Percentiles rank a stretch among this genome's conserved stretches.
Evolutionary conservation across 352 stramenopile genomes (phyloP).

Genomic region (Pythium monospermum): DNA sequence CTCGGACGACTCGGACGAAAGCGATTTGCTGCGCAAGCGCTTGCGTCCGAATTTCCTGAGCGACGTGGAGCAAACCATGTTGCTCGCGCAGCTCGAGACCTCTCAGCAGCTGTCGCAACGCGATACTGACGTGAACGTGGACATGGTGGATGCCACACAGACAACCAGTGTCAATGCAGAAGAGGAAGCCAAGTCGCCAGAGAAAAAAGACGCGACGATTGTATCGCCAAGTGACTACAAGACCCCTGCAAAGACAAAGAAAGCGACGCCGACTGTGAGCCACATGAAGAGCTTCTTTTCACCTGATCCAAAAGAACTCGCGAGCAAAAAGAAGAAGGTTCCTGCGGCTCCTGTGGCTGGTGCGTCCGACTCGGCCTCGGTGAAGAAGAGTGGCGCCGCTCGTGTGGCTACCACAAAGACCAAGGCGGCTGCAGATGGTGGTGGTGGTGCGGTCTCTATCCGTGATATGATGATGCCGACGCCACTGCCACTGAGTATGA

Average conservation of each 20-base stretch:
- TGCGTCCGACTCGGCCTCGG: slow-evolving; percentile 26
- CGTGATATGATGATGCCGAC: slow-evolving; percentile 25
- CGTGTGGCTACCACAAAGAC: slow-evolving; percentile 25
- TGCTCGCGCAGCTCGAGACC: slow-evolving; percentile 44
- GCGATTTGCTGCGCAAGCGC: slow-evolving; percentile 34
- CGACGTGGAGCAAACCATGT: slow-evolving; percentile 51
- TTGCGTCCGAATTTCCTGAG: slow-evolving; percentile 55
- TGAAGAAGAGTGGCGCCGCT: slow-evolving; percentile 25
- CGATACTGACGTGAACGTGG: slow-evolving; percentile 1
- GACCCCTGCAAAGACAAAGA: slow-evolving; percentile 32
- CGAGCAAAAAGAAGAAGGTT: slow-evolving; percentile 43
- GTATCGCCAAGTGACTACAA: slow-evolving; percentile 16
- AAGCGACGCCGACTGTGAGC: slow-evolving; percentile 15
- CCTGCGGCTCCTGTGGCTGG: too few species aligned
- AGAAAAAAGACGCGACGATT: slow-evolving; percentile 29
- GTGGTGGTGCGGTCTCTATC: too few species aligned
- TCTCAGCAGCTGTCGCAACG: slow-evolving; percentile 23
- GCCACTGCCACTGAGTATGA: too few species aligned
- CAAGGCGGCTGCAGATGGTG: too few species aligned
- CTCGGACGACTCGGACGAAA: slow-evolving; percentile 22
- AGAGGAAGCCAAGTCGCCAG: slow-evolving; percentile 27
- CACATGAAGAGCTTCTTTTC: slow-evolving; percentile 45
- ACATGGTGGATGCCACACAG: slow-evolving; percentile 12
- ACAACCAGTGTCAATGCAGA: slow-evolving; percentile 1
- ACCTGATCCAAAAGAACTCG: slow-evolving; percentile 29